phyloP scores from a whole-genome alignment of 2,329 filamentous ascomycete genomes.

The Neopestalotiopsis sp. region DNA sequence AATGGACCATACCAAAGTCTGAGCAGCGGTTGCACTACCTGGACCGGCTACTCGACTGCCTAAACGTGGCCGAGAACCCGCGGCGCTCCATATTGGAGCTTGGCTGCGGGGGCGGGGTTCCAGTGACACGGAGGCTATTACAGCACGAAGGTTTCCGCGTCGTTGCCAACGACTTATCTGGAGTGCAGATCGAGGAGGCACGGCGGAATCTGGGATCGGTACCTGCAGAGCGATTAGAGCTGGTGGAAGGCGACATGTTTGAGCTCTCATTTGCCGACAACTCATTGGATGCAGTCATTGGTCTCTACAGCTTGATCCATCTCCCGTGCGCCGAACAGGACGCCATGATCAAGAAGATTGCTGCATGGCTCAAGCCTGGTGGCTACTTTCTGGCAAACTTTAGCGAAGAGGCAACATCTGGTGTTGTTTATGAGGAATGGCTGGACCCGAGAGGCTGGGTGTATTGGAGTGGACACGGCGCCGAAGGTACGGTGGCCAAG shows the following conservation, averaged over 20 bases:
- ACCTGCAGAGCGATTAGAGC: constrained; percentile 21
- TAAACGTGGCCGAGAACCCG: constrained; percentile 22
- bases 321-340: constrained; percentile 57
- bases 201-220: background rate
- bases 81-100: constrained; percentile 42
- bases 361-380: constrained; percentile 55
- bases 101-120: constrained; percentile 47
- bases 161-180: constrained; percentile 49
- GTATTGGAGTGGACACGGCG: constrained; percentile 49
- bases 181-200: constrained; percentile 42
- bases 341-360: constrained; percentile 49
- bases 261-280: constrained; percentile 35
- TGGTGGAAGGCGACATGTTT: constrained; percentile 46
- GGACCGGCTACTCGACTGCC: constrained; percentile 35
- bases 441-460: constrained; percentile 32
- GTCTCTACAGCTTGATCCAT: constrained; percentile 61
- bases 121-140: constrained; percentile 42
- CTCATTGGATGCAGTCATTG: constrained; percentile 54
- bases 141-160: constrained; percentile 30
- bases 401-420: constrained; percentile 33
- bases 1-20: constrained; percentile 42
- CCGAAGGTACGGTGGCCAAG: constrained; percentile 36
- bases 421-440: constrained; percentile 40
- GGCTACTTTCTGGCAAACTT: constrained; percentile 58
- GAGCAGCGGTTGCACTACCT: constrained; percentile 41